A percentile compares a stretch with the other conserved stretches of the same genome.
Conservation (phyloP, 495 filamentous ascomycete genomes). For the Penicillium waksmanii region DNA sequence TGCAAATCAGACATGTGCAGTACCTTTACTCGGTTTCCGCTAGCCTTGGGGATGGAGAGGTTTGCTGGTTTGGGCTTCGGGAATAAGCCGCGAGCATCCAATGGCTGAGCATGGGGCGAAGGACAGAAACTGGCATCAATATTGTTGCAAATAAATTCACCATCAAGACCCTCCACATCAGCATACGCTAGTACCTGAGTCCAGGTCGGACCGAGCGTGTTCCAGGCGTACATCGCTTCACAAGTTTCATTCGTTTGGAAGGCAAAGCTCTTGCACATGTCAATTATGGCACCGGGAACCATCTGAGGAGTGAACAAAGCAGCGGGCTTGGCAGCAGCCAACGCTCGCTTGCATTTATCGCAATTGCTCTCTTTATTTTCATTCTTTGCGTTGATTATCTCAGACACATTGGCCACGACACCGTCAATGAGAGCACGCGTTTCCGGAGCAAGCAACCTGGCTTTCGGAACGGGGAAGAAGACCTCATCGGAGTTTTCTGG, state of each 20-base stretch:
- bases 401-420: conserved; percentile 44
- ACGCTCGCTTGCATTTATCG: conserved; percentile 54
- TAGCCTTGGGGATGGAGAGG: conserved; percentile 43
- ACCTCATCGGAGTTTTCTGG: conserved; percentile 55
- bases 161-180: conserved; percentile 59
- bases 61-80: conserved; percentile 59
- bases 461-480: conserved; percentile 48
- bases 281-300: conserved; percentile 55
- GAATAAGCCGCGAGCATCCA: conserved; percentile 51
- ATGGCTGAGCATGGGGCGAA: conserved; percentile 43
- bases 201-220: conserved; percentile 57
- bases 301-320: conserved; percentile 50
- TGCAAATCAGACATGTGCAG: conserved; percentile 65
- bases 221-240: conserved; percentile 46
- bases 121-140: conserved; percentile 52
- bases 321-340: conserved; percentile 53
- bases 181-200: conserved; percentile 59
- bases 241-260: conserved; percentile 51
- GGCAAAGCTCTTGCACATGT: conserved; percentile 48
- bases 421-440: conserved; percentile 45
- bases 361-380: conserved; percentile 46
- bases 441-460: conserved; percentile 42
- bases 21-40: conserved; percentile 59
- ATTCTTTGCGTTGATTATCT: conserved; percentile 42
- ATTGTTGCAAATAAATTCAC: conserved; percentile 59